A percentile compares a stretch with the other conserved stretches of the same genome.
Evolutionary conservation across 1,139 yeast species (phyloP).

Genomic region (Saccharomyces uvarum): DNA sequence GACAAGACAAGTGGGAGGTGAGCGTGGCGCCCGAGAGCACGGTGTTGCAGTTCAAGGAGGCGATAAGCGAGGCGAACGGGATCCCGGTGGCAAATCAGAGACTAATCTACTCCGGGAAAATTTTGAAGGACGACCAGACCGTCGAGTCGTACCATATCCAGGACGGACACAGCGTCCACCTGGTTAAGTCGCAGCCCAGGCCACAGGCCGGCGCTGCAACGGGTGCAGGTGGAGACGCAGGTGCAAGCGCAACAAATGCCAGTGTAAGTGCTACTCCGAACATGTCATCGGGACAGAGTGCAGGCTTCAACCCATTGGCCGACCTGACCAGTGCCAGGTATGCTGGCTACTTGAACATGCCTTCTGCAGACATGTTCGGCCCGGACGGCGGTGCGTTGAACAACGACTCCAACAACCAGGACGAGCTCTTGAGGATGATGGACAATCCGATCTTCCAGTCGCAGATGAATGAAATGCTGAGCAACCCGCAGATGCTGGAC

Average conservation of each 20-base stretch:
- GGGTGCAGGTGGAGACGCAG: slow-evolving; percentile 15
- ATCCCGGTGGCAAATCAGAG: slow-evolving; percentile 74
- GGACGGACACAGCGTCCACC: slow-evolving; percentile 78
- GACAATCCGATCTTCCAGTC: slow-evolving; percentile 75
- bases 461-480: slow-evolving; percentile 68
- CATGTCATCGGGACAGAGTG: slow-evolving; percentile 74
- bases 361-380: slow-evolving; percentile 84
- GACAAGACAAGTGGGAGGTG: slow-evolving; percentile 72
- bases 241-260: slow-evolving; percentile 8
- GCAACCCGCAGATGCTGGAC: slow-evolving; percentile 78
- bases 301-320: slow-evolving; percentile 82
- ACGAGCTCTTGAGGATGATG: slow-evolving; percentile 66
- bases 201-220: slow-evolving; percentile 24
- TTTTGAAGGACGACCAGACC: slow-evolving; percentile 75
- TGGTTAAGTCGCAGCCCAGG: slow-evolving; percentile 59
- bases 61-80: slow-evolving; percentile 50
- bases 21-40: slow-evolving; percentile 47
- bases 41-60: slow-evolving; percentile 60
- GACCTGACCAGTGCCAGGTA: slow-evolving; percentile 92
- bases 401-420: slow-evolving; percentile 56
- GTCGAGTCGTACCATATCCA: slow-evolving; percentile 72
- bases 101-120: slow-evolving; percentile 88
- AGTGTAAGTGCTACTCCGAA: slow-evolving; percentile 49
- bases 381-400: slow-evolving; percentile 83
- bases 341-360: slow-evolving; percentile 81